Conservation (phyloP, 225 moss, liverwort and hornwort genomes). For the Anthoceros angustus region DNA sequence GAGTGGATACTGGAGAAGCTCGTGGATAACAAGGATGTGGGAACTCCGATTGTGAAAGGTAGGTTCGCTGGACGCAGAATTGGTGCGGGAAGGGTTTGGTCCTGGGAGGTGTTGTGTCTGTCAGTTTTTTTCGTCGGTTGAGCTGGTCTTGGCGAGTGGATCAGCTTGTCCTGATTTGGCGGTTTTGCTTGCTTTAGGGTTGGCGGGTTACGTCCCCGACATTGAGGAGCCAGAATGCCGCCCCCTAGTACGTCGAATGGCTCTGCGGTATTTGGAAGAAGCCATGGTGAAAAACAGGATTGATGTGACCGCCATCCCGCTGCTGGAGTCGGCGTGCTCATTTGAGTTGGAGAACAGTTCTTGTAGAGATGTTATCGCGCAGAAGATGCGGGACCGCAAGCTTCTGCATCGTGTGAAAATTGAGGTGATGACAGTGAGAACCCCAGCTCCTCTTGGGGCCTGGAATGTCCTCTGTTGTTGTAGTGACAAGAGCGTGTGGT, state of each 20-base stretch:
- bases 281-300: neutral
- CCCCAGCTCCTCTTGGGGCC: too few species aligned
- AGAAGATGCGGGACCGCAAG: neutral
- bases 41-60: constrained; percentile 2
- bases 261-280: constrained; percentile 2
- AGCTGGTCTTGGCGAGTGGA: neutral
- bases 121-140: neutral
- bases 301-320: neutral
- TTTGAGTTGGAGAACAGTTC: neutral
- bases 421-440: neutral
- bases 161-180: neutral
- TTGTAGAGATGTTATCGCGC: neutral
- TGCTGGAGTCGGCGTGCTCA: neutral
- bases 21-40: neutral
- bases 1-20: constrained; percentile 2
- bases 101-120: too few species aligned
- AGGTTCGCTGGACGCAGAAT: neutral
- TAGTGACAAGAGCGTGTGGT: too few species aligned
- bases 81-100: too few species aligned
- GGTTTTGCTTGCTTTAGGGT: neutral
- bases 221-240: neutral
- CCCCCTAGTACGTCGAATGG: neutral
- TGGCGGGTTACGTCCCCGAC: neutral
- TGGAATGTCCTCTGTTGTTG: too few species aligned
- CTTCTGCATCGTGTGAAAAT: neutral